These are phyloP conservation scores for Acanthamoeba healyi DNA, from an alignment of 208 protist genomes.

Conservation along the genomic window DNA sequence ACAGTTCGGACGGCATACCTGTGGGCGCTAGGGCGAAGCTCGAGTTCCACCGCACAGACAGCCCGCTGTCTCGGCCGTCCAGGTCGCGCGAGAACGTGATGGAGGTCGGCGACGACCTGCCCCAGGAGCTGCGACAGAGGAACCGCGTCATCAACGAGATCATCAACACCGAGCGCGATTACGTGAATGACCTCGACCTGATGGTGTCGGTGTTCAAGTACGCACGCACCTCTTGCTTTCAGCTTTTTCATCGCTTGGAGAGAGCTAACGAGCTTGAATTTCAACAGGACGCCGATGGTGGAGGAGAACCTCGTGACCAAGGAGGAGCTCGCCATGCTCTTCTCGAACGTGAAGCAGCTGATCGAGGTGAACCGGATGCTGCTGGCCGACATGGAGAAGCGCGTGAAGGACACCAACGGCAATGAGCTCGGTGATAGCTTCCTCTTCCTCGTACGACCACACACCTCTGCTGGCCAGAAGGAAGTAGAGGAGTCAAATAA, in stretches of 20 bases:
- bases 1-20: background rate
- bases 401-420: conserved; percentile 60
- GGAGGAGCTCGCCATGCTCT: conserved; percentile 36
- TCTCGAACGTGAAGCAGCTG: conserved; percentile 67
- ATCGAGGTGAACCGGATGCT: conserved; percentile 64
- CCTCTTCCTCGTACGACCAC: conserved; percentile 7
- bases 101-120: background rate
- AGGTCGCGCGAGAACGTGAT: background rate
- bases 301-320: background rate
- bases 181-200: background rate
- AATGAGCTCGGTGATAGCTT: conserved; percentile 62
- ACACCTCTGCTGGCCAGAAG: background rate
- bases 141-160: conserved; percentile 62
- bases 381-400: background rate
- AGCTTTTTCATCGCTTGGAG: too few relatives aligned
- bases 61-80: too few relatives aligned
- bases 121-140: background rate
- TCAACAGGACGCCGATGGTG: background rate
- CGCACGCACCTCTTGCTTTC: background rate
- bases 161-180: conserved; percentile 41
- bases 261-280: background rate
- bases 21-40: background rate
- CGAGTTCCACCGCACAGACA: background rate
- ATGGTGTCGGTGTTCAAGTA: background rate
- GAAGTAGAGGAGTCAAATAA: background rate